Base-by-base conservation (phyloP, 441 rosid species). In the Mallotus repandus region DNA sequence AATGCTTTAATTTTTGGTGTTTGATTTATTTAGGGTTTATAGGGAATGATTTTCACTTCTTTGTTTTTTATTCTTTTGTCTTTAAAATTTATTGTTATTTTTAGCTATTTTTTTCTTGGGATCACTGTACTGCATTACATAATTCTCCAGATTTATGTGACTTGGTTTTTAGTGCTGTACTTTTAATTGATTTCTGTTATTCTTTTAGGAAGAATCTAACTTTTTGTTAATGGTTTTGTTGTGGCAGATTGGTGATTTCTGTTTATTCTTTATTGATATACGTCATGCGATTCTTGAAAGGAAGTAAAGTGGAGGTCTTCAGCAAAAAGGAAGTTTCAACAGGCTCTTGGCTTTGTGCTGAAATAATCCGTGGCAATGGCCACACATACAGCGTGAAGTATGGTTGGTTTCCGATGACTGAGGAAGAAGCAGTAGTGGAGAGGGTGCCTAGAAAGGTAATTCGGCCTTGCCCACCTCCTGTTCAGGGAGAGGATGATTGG, bases 401-500 rank as follows among this genome's bases (percentile, higher is more conserved):
- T 58, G 77, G 73, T 18, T 54, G 70, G 56, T 76, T 57, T 71
- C 76, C 78, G 0, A 22, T 49, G 49, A 59, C 50, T 13, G 32
- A 57, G 12, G 64, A 35, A 2, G 79, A 74, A 19, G 73, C 46
- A 45, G 74, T 50, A 19, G 75, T 74, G 63, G 85, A 81, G 71
- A 83, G 81, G 63, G 88, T 84, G 32, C 75, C 87, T 5, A 80
- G 84, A 74, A 81, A 78, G 78, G 83, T 70, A 43, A 77, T 85
- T 57, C 77, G 90, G 82, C 90, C 90, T n/a, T 80, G 80, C 57
- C 87, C 88, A 4, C 84, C 88, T 71, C 83, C 82, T 5, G 71
- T 74, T 13, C 79, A 60, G 9, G 78, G 69, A 71, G 41, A 19
- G 19, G 69, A 52, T 55, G 41, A 72, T 66, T 85, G 84, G 84